phyloP scores from a whole-genome alignment of 371 early-diverging fungal genomes.

The Parasitella parasitica region DNA sequence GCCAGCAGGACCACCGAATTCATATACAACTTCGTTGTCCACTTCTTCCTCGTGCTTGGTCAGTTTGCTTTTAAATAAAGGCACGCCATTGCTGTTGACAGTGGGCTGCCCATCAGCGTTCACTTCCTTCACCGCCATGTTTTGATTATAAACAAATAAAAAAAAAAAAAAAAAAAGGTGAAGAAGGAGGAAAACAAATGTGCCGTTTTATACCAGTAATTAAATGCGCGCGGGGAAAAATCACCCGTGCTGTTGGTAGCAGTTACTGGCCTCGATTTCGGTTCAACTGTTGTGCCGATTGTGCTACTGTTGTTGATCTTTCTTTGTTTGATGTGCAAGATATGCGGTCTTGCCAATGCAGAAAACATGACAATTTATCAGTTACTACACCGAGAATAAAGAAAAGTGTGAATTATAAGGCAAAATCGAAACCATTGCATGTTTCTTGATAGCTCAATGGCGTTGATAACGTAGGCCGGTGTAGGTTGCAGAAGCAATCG shows the following conservation, averaged over 20 bases:
- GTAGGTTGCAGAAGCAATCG: slow-evolving; percentile 2
- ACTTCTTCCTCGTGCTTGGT: slow-evolving; percentile 50
- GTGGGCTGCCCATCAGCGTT: slow-evolving; percentile 8
- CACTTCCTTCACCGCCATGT: slow-evolving; percentile 17
- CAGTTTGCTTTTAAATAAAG: slow-evolving; percentile 37
- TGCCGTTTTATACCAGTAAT: slow-evolving; percentile 1
- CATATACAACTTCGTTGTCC: slow-evolving; percentile 65
- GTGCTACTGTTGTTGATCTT: too few relatives aligned
- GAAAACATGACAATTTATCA: too few relatives aligned
- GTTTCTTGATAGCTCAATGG: neutral
- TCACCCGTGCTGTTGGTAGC: neutral
- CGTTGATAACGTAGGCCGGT: neutral
- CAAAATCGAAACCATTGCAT: neutral
- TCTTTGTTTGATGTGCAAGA: too few relatives aligned
- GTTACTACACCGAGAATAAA: too few relatives aligned
- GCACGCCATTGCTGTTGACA: slow-evolving; percentile 39
- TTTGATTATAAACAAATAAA: neutral
- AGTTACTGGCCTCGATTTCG: neutral
- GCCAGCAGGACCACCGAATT: slow-evolving; percentile 75
- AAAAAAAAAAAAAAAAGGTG: neutral
- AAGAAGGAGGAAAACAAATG: neutral
- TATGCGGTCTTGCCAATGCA: too few relatives aligned
- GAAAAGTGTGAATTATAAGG: neutral
- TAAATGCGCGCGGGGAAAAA: slow-evolving; percentile 7
- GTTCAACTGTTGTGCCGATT: neutral